Evolutionary conservation across 371 early-diverging fungal genomes (phyloP), one percentile per base, ranked within the genome.

Genomic region (Sanchytrium tribonematis): DNA sequence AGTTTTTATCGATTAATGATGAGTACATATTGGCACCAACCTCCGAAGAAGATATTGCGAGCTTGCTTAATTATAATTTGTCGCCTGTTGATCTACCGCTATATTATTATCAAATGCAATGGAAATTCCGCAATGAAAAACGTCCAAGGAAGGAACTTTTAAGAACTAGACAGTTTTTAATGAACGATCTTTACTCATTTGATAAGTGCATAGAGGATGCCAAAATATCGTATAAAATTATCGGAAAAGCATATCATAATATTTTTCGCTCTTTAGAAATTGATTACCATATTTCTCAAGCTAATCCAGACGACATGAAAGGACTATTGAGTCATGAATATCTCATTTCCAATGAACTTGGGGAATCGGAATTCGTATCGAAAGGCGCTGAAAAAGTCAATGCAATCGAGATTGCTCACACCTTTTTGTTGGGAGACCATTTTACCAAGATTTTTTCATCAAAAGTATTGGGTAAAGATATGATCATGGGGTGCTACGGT

Each of bases 101-200:
- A 30, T 82, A 88, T 2, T 79, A 91, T 30, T 93, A 90, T 77
- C 93, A 93, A 73, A 88, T 88, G n/a, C 86, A 85, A 72, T 73
- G 71, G 66, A 91, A 90, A 75, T 89, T 83, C 70, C 82, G 91
- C 1, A 90, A 91, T 73, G 91, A 90, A 70, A 76, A 86, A 30
- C 80, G 92, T 29, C 89, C 89, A 29, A 79, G 92, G 29, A 82
- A 83, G 16, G 91, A 90, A 2, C 74, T 93, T 28, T 77, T 93
- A 68, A 80, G 93, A 17, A 90, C 84, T 1, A 81, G 88, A 48
- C 91, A 93, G 74, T 91, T 93, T 72, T 73, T 90, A n/a, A 93
- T 93, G 93, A 93, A 91, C 74, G 93, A 93, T 76, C 72, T 93
- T 69, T 91, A 93, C 76, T 83, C 88, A 1, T 93, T 93, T 76